Base-by-base conservation (phyloP, 2,329 filamentous ascomycete species). In the Laburnicola sp. region DNA sequence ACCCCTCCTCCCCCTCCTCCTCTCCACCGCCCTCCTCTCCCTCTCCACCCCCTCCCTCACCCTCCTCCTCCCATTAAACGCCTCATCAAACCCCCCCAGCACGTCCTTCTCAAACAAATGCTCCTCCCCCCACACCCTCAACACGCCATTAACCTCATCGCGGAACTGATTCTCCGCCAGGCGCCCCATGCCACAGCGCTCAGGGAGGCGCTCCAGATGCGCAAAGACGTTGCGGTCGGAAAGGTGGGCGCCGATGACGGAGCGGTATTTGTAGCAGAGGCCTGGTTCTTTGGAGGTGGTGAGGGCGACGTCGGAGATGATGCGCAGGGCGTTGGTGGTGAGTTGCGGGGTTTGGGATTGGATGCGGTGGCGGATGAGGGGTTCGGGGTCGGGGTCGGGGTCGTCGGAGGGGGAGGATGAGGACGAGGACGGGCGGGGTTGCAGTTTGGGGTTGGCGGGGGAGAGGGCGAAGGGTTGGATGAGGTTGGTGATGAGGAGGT, bases 401-500 rank as follows among this genome's bases (percentile, higher is more conserved):
- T n/a, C n/a, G n/a, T n/a, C n/a, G n/a, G n/a, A n/a, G n/a, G n/a
- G n/a, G n/a, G n/a, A n/a, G n/a, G n/a, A n/a, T n/a, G n/a, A n/a
- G n/a, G n/a, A n/a, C n/a, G n/a, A n/a, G n/a, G n/a, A n/a, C n/a
- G n/a, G n/a, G n/a, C n/a, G n/a, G n/a, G n/a, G n/a, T n/a, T n/a
- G n/a, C n/a, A 57, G 74, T 6, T 82, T 77, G 0, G 85, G 83
- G 53, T 90, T 92, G 23, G 88, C 88, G 5, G 81, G 82, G 1
- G 86, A 89, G 58, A 87, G 84, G 4, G 86, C 82, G 51, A 95
- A 84, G 0, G 94, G 94, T 45, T 81, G 84, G 52, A 88, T 80
- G 30, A 97, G 80, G 63, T 99, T 97, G 1, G 85, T 81, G 0
- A 96, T 82, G 32, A 97, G 86, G 74, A 96, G 84, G 43, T 93